Percentiles rank a stretch among this genome's conserved stretches.
These are phyloP conservation scores for Citrus sinensis DNA, from an alignment of 345 rosid species.

Conservation along the genomic window DVS_A1.0 CM039163.1:48575501-48576000, in stretches of 20 bases:
- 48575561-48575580: slow-evolving; percentile 2
- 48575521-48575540: slow-evolving; percentile 48
- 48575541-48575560: slow-evolving; percentile 50
- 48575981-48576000: neutral
- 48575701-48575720: neutral
- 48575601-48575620: neutral
- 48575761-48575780: neutral
- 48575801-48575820: neutral
- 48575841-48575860: slow-evolving; percentile 3
- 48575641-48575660: neutral
- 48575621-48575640: neutral
- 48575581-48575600: neutral
- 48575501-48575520: slow-evolving; percentile 40
- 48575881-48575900: neutral
- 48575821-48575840: neutral
- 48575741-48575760: neutral
- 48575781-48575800: neutral
- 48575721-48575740: neutral
- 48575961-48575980: neutral
- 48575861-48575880: neutral
- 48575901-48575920: slow-evolving; percentile 5
- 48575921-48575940: neutral
- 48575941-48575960: slow-evolving; percentile 5
- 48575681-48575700: neutral
- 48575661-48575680: neutral